phyloP scores from a whole-genome alignment of 371 early-diverging fungal species.

The Mortierella sp. region DNA sequence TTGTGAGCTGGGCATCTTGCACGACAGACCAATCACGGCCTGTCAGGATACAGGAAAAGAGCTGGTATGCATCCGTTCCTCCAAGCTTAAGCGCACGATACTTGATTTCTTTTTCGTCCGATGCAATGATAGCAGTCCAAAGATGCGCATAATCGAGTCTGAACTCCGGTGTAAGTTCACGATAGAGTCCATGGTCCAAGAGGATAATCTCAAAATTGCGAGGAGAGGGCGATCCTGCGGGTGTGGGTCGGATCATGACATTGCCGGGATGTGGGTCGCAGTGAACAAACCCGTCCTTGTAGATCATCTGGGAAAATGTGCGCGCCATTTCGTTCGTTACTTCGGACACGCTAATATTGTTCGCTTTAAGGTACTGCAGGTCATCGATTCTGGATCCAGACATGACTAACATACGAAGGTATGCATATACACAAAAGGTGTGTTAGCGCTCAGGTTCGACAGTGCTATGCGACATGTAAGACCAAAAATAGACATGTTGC shows the following conservation, averaged over 20 bases:
- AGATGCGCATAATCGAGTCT: constrained; percentile 88
- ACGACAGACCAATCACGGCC: constrained; percentile 87
- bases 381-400: constrained; percentile 72
- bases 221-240: constrained; percentile 58
- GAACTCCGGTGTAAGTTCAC: constrained; percentile 78
- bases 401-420: constrained; percentile 48
- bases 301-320: constrained; percentile 93
- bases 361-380: constrained; percentile 68
- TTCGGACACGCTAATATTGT: constrained; percentile 76
- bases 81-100: constrained; percentile 68
- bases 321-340: constrained; percentile 81
- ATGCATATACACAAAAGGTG: too few relatives aligned
- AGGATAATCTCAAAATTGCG: constrained; percentile 90
- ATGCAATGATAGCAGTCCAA: constrained; percentile 87
- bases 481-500: not conserved
- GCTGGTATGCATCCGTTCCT: constrained; percentile 80
- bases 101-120: constrained; percentile 76
- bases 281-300: constrained; percentile 84
- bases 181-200: constrained; percentile 95
- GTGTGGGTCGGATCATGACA: constrained; percentile 74
- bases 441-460: too few relatives aligned
- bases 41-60: constrained; percentile 89
- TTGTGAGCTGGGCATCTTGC: constrained; percentile 56
- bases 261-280: constrained; percentile 89
- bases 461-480: not conserved